Percentiles rank a stretch among this genome's conserved stretches.
Conservation (phyloP, 768 basidiomycete genomes). For the Tephrocybe sp. region DNA sequence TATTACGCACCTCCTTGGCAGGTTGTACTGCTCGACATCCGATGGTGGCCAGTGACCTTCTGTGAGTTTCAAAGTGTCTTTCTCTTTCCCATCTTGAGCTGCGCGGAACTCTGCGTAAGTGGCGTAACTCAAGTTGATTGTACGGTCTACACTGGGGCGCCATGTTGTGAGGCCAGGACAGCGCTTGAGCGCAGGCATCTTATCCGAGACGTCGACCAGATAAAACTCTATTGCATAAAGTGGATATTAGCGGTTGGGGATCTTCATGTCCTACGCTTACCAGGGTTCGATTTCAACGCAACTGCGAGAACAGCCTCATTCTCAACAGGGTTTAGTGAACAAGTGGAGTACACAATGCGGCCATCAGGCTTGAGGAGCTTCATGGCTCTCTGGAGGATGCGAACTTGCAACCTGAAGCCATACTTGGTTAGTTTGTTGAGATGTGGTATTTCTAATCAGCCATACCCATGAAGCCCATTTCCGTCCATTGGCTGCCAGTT, state of each 20-base stretch:
- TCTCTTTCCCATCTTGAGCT: slow-evolving; percentile 46
- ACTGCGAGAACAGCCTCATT: slow-evolving; percentile 95
- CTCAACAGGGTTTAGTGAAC: slow-evolving; percentile 94
- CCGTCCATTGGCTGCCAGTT: slow-evolving; percentile 86
- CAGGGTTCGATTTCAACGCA: slow-evolving; percentile 68
- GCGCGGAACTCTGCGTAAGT: slow-evolving; percentile 61
- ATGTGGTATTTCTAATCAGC: neutral
- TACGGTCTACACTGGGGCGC: slow-evolving; percentile 67
- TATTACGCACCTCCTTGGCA: slow-evolving; percentile 65
- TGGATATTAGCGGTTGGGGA: neutral
- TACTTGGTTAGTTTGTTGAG: neutral
- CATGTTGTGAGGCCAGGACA: slow-evolving; percentile 75
- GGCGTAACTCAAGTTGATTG: slow-evolving; percentile 46
- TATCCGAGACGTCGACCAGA: slow-evolving; percentile 74
- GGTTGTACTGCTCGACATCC: slow-evolving; percentile 54
- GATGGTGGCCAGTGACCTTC: slow-evolving; percentile 80
- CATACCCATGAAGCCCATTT: slow-evolving; percentile 85
- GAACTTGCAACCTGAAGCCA: slow-evolving; percentile 72
- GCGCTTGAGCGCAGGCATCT: slow-evolving; percentile 68
- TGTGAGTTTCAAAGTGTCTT: slow-evolving; percentile 61
- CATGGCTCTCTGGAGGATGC: slow-evolving; percentile 93
- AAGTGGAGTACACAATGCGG: slow-evolving; percentile 95
- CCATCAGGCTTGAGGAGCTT: slow-evolving; percentile 79
- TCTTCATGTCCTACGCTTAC: slow-evolving; percentile 33
- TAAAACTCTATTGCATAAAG: slow-evolving; percentile 54